Evolutionary conservation across 163 green algal genomes (phyloP).

Genomic region (Dunaliella salina): DNA sequence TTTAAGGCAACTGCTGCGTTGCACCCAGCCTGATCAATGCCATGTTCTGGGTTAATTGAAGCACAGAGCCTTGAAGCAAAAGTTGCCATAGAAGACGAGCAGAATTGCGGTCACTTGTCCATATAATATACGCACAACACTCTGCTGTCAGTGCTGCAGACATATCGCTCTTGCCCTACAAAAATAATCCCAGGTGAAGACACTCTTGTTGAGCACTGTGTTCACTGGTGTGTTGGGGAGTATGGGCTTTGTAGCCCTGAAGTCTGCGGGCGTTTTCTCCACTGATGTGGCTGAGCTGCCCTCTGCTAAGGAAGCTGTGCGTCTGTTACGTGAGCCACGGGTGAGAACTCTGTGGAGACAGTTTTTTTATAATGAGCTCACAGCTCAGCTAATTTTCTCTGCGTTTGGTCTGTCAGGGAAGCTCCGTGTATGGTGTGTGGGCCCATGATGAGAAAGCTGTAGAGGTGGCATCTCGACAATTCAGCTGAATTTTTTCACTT

Average conservation of each 20-base stretch:
- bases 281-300: constrained; percentile 28
- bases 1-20: no score
- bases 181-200: constrained; percentile 8
- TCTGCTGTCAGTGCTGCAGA: neutral
- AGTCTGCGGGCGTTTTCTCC: constrained; percentile 26
- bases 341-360: constrained; percentile 11
- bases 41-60: no score
- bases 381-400: no score
- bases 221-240: constrained; percentile 23
- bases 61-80: no score
- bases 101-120: neutral
- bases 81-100: no score
- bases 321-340: constrained; percentile 21
- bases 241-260: constrained; percentile 21
- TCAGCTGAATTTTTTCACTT: neutral
- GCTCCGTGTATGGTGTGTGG: no score
- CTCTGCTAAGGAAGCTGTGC: constrained; percentile 21
- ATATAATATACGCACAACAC: neutral
- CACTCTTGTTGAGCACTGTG: constrained; percentile 26
- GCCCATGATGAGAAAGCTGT: no score
- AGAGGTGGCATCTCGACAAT: neutral
- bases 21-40: no score
- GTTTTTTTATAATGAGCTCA: neutral
- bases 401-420: neutral
- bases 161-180: neutral